Base-by-base conservation (phyloP, 2,329 filamentous ascomycete species). In the Cytospora schulzeri region DNA sequence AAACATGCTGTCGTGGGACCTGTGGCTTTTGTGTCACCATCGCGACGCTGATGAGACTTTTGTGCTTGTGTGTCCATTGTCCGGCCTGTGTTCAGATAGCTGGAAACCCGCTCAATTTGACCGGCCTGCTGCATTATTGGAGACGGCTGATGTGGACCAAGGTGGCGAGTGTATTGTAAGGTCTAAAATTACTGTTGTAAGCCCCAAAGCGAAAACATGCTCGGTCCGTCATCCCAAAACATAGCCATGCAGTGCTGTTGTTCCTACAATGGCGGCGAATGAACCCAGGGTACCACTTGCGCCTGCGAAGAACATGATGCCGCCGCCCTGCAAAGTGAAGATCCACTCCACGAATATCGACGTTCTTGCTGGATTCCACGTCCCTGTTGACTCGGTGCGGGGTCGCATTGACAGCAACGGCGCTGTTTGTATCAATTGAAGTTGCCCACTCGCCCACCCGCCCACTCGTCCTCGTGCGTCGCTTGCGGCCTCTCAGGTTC, bases 181-280 rank as follows among this genome's bases (percentile, higher is more conserved):
- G 38, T 62, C 60, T 62, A 62, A 33, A 14, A 45, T 56, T 35
- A 41, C 56, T 5, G 17, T 50, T 56, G 38, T 38, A 50, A 22
- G 38, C 28, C 28, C 26, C 28, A 22, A 56, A 56, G 41, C 52
- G 38, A 62, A 56, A 48, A 45, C 60, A 24, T 62, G 19, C n/a
- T 62, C 26, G 52, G 29, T 50, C 38, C 60, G 28, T 28, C 31
- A 14, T 51, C 60, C 48, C 26, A 26, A 28, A 56, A 41, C 6
- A 7, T 19, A 62, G 60, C 60, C 60, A 54, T 31, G 52, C 48
- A 54, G 60, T 62, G 52, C 60, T 62, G 60, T 56, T 35, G 38
- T 56, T 62, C 60, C 60, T 54, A 62, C 52, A 56, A 22, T 54
- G 52, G 29, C 52, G 45, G 60, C 26, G 38, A 19, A 56, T 41